phyloP scores from a whole-genome alignment of 208 protist genomes.

The Willaertia magna region DNA sequence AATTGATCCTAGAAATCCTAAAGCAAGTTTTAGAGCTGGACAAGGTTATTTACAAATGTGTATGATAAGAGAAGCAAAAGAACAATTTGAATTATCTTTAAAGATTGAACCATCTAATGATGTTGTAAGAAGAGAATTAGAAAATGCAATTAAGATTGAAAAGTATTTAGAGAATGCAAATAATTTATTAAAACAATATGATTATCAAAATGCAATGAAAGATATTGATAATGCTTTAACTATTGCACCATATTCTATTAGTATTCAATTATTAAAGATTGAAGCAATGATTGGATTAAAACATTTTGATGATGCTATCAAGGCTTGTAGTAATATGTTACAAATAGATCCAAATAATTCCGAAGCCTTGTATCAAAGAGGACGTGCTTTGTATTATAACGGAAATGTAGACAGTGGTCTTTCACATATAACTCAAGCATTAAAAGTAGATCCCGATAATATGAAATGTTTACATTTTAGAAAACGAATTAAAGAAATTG shows the following conservation, averaged over 20 bases:
- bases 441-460: neutral
- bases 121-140: neutral
- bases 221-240: conserved; percentile 25
- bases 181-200: conserved; percentile 37
- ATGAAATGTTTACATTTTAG: conserved; percentile 13
- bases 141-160: neutral
- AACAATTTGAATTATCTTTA: neutral
- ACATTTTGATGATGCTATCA: conserved; percentile 37
- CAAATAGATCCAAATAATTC: conserved; percentile 18
- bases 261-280: conserved; percentile 4
- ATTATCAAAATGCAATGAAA: conserved; percentile 36
- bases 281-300: conserved; percentile 40
- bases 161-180: conserved; percentile 30
- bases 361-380: neutral
- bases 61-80: neutral
- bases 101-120: neutral
- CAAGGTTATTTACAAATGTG: neutral
- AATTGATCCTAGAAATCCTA: neutral
- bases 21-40: neutral
- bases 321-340: conserved; percentile 8
- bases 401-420: conserved; percentile 22
- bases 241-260: conserved; percentile 18
- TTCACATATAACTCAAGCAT: neutral
- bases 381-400: conserved; percentile 28
- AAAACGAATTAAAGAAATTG: neutral